Percentiles rank a stretch among this genome's conserved stretches.
phyloP scores from a whole-genome alignment of 2,329 filamentous ascomycete species.

The Aureobasidium sp. region DNA sequence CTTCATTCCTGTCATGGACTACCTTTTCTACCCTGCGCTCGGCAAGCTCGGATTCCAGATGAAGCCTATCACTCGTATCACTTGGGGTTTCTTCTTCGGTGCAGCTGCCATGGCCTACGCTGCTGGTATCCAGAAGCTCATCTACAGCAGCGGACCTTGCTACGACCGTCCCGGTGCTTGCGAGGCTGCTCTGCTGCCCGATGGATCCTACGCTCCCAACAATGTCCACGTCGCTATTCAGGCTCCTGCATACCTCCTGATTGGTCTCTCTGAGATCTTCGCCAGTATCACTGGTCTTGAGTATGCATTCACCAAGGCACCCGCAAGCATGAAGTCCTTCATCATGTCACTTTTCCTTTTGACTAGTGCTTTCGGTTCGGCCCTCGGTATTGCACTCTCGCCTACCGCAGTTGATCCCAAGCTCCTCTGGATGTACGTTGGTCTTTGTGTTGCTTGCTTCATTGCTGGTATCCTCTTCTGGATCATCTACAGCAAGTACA shows the following conservation, averaged over 20 bases:
- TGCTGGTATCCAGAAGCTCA: constrained; percentile 49
- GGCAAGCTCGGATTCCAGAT: constrained; percentile 36
- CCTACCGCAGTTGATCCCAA: constrained; percentile 56
- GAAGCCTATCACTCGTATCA: constrained; percentile 46
- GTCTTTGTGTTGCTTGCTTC: constrained; percentile 20
- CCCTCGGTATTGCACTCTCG: constrained; percentile 55
- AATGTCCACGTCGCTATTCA: constrained; percentile 40
- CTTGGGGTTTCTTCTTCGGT: constrained; percentile 47
- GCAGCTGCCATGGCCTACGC: constrained; percentile 49
- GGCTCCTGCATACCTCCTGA: constrained; percentile 39
- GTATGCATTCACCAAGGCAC: constrained; percentile 42
- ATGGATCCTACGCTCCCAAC: constrained; percentile 32
- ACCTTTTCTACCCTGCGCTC: constrained; percentile 39
- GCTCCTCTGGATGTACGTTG: constrained; percentile 53
- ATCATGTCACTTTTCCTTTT: constrained; percentile 53
- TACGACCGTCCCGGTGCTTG: constrained; percentile 39
- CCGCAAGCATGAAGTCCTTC: constrained; percentile 41
- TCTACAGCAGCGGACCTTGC: constrained; percentile 49
- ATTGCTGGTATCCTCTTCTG: constrained; percentile 24
- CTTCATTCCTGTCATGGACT: constrained; percentile 41
- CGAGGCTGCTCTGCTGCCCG: constrained; percentile 27
- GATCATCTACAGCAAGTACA: constrained; percentile 33
- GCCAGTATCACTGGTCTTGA: constrained; percentile 43
- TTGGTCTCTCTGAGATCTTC: constrained; percentile 41
- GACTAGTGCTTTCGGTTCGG: constrained; percentile 52